These are phyloP conservation scores for Solanum hybrid DNA, from an alignment of 305 asterid species.

Conservation along the genomic window DNA sequence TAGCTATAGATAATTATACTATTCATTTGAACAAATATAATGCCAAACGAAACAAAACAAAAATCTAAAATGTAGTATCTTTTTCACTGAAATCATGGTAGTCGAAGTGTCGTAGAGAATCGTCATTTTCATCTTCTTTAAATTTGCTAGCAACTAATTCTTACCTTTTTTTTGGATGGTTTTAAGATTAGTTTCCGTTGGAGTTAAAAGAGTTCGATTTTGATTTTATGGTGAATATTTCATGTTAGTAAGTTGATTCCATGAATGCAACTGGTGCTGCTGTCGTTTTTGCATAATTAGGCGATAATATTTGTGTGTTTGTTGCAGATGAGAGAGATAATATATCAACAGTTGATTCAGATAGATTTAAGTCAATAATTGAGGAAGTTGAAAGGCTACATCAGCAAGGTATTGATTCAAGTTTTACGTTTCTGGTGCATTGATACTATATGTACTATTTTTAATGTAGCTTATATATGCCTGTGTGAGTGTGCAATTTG, in stretches of 20 bases:
- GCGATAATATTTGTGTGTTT: background rate
- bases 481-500: background rate
- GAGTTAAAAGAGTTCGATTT: background rate
- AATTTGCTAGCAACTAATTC: background rate
- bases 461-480: background rate
- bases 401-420: conserved; percentile 49
- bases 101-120: background rate
- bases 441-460: background rate
- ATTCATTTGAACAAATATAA: background rate
- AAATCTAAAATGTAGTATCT: background rate
- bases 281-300: background rate
- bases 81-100: background rate
- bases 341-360: conserved; percentile 48
- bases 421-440: background rate
- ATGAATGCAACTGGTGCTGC: background rate
- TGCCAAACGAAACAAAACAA: background rate
- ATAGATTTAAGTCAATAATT: conserved; percentile 54
- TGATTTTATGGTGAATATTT: background rate
- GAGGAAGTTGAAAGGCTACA: conserved; percentile 76
- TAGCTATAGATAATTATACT: background rate
- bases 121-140: background rate
- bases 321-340: conserved; percentile 78
- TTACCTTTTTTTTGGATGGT: background rate
- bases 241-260: background rate
- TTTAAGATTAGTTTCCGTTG: background rate